These are phyloP conservation scores for Candida ponderosae DNA, from an alignment of 805 yeast species.

Conservation along the genomic window DNA sequence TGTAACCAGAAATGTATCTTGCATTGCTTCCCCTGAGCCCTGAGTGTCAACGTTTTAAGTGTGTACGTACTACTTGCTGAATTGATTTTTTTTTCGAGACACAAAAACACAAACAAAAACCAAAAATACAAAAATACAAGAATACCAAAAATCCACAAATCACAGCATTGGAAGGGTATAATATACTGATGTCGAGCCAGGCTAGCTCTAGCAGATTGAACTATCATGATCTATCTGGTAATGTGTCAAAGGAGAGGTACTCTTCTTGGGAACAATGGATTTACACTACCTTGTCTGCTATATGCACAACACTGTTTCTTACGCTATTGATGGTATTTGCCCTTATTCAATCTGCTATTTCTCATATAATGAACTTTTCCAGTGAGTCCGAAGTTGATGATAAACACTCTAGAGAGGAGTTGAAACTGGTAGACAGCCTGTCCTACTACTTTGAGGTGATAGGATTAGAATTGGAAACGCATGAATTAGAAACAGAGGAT, in stretches of 20 bases:
- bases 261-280: not conserved
- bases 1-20: too few species aligned
- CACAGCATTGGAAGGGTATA: too few species aligned
- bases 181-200: not conserved
- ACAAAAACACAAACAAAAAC: too few species aligned
- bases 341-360: constrained; percentile 1
- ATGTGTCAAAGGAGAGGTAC: too few species aligned
- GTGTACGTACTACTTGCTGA: too few species aligned
- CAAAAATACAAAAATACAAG: too few species aligned
- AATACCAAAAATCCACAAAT: too few species aligned
- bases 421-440: constrained; percentile 42
- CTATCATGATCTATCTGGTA: too few species aligned
- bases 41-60: too few species aligned
- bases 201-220: not conserved
- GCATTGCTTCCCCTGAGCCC: too few species aligned
- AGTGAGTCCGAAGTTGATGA: not conserved
- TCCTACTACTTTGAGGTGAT: constrained; percentile 59
- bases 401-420: constrained; percentile 23
- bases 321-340: constrained; percentile 9
- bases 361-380: too few species aligned
- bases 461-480: constrained; percentile 52
- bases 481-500: constrained; percentile 63
- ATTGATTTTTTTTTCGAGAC: too few species aligned
- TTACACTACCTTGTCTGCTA: constrained; percentile 7
- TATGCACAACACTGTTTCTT: constrained; percentile 11